These are phyloP conservation scores for Pseudogymnoascus sp. DNA, from an alignment of 2,329 filamentous ascomycete genomes.

Conservation along the genomic window DNA sequence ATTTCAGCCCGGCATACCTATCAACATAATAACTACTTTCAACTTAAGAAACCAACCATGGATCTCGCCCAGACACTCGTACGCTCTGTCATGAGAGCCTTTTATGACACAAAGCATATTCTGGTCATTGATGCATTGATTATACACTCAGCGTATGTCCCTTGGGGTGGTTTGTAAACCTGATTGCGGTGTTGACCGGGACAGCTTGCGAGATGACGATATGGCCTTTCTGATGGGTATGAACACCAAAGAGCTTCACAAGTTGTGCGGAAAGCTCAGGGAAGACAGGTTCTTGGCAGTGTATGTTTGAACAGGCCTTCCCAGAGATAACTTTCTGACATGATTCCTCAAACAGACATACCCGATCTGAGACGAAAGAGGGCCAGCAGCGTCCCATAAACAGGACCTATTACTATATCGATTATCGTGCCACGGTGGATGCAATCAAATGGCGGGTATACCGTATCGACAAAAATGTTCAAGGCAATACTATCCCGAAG, in stretches of 20 bases:
- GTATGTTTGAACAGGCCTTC: constrained; percentile 39
- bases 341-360: constrained; percentile 43
- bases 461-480: constrained; percentile 79
- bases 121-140: constrained; percentile 75
- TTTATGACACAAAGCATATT: constrained; percentile 79
- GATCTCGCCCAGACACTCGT: constrained; percentile 71
- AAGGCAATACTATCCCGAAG: constrained; percentile 71
- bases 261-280: constrained; percentile 74
- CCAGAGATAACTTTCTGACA: not conserved
- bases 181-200: constrained; percentile 24
- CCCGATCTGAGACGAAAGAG: constrained; percentile 69
- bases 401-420: constrained; percentile 94
- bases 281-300: constrained; percentile 81
- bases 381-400: constrained; percentile 75
- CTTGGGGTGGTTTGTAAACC: constrained; percentile 11
- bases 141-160: constrained; percentile 59
- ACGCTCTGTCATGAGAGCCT: constrained; percentile 76
- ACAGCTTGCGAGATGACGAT: constrained; percentile 74
- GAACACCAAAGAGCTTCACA: constrained; percentile 86
- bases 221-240: constrained; percentile 80
- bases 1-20: not conserved
- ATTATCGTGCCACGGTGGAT: constrained; percentile 89
- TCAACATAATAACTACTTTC: not conserved
- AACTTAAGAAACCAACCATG: constrained; percentile 34
- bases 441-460: constrained; percentile 93